Evolutionary conservation across 306 rosid genomes (phyloP), one percentile per base, ranked within the genome.

Genomic region (Trifolium subterraneum): DNA sequence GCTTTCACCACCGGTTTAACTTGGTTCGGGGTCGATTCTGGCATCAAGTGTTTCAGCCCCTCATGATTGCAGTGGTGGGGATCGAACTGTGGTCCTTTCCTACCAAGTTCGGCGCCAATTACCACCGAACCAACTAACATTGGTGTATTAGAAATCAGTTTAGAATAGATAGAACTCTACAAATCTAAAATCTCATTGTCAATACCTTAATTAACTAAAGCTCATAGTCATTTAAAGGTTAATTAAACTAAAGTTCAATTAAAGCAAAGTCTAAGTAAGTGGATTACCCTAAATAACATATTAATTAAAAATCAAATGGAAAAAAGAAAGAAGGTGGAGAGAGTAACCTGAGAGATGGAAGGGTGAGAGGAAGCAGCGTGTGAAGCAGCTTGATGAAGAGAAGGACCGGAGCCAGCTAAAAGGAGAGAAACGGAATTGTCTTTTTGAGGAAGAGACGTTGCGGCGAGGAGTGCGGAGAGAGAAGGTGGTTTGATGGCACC

Each of bases 331-430:
- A 2, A 0, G 9, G 41, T 1, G 14, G 4, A n/a, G 11, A 8
- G 73, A 74, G n/a, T 27, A 6, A 27, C 96, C 91, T 93, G 80
- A 55, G 97, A 91, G 76, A 93, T 80, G 6, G 98, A 87, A 70
- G 97, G 87, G 48, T 88, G 85, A 10, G 84, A 85, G 0, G 89
- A 81, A 76, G 98, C 92, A 41, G 94, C 98, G 36, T 80, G 78
- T 0, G 84, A 79, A 36, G 97, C 97, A 72, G 98, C 96, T 70
- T 90, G 87, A 27, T 81, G 90, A 23, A 93, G 90, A 41, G 86
- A 81, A 81, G 96, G 79, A 71, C 97, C 98, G 0, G 90, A 89
- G 27, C 98, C 98, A 13, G 98, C 96, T 81, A 93, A 83, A 5
- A 91, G 90, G 55, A 93, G 29, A 1, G 98, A 86, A 78, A 93